Evolutionary conservation across 1,139 yeast species (phyloP).

Genomic region (Nadsonia starkeyi-henricii): DNA sequence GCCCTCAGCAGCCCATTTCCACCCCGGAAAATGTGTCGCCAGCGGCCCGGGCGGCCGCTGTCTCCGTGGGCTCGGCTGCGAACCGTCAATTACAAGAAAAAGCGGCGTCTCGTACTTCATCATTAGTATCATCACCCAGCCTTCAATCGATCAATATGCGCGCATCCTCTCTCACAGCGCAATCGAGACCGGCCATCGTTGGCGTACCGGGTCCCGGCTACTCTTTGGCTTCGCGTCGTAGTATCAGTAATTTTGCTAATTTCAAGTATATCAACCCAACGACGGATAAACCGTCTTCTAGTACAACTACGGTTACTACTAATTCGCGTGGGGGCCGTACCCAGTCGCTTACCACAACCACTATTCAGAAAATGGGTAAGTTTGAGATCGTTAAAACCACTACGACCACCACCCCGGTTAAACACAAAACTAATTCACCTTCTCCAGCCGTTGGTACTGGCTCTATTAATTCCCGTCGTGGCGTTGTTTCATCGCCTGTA

Average conservation of each 20-base stretch:
- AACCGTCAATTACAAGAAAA: not conserved
- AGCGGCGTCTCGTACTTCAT: not conserved
- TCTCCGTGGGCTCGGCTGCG: not conserved
- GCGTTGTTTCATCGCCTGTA: constrained; percentile 7
- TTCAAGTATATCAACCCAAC: not conserved
- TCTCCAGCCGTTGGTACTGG: not conserved
- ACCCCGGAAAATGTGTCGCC: not conserved
- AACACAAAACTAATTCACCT: not conserved
- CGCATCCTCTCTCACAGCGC: not conserved
- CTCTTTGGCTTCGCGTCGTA: not conserved
- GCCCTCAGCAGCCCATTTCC: not conserved
- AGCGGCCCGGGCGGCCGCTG: not conserved
- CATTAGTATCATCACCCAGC: not conserved
- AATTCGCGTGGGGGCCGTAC: constrained; percentile 4
- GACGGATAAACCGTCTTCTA: not conserved
- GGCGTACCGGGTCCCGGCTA: not conserved
- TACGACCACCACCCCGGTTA: constrained; percentile 15
- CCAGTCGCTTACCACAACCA: constrained; percentile 26
- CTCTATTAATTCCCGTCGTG: not conserved
- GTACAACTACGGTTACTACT: not conserved
- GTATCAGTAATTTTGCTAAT: not conserved
- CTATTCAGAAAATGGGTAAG: constrained; percentile 24
- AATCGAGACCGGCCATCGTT: not conserved
- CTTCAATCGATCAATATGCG: not conserved
- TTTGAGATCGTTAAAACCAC: constrained; percentile 24